A percentile compares a stretch with the other conserved stretches of the same genome.
These are phyloP conservation scores for Pseudogymnoascus sp. DNA, from an alignment of 2,329 filamentous ascomycete genomes.

Conservation along the genomic window DNA sequence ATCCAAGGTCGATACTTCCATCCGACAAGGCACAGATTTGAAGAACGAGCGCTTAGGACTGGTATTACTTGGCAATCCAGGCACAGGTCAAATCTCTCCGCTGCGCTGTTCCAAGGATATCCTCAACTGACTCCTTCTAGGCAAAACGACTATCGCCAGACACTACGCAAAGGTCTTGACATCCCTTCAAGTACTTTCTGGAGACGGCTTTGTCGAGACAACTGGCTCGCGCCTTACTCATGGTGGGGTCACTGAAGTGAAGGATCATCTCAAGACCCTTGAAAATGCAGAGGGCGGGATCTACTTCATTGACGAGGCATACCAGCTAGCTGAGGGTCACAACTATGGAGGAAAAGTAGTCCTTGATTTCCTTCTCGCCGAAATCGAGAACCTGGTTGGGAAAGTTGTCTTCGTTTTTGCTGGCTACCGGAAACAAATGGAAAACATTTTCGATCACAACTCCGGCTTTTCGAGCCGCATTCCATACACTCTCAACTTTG, in stretches of 20 bases:
- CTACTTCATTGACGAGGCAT: slow-evolving; percentile 73
- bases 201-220: slow-evolving; percentile 54
- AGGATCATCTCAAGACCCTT: slow-evolving; percentile 50
- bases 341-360: slow-evolving; percentile 52
- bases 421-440: slow-evolving; percentile 69
- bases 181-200: slow-evolving; percentile 54
- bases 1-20: slow-evolving; percentile 49
- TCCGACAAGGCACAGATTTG: slow-evolving; percentile 50
- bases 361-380: slow-evolving; percentile 62
- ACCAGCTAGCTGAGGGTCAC: slow-evolving; percentile 58
- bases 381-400: slow-evolving; percentile 64
- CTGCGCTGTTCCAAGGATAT: neutral
- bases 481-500: slow-evolving; percentile 57
- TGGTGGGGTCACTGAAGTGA: slow-evolving; percentile 50
- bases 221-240: slow-evolving; percentile 61
- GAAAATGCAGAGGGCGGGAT: slow-evolving; percentile 60
- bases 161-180: slow-evolving; percentile 61
- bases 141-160: slow-evolving; percentile 65
- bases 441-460: slow-evolving; percentile 68
- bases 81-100: slow-evolving; percentile 49
- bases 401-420: slow-evolving; percentile 67
- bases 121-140: slow-evolving; percentile 24
- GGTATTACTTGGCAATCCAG: slow-evolving; percentile 63
- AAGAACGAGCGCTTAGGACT: slow-evolving; percentile 53
- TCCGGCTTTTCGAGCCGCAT: slow-evolving; percentile 64